Conservation (phyloP, 306 rosid species). For the Cyamopsis tetragonoloba region DNA sequence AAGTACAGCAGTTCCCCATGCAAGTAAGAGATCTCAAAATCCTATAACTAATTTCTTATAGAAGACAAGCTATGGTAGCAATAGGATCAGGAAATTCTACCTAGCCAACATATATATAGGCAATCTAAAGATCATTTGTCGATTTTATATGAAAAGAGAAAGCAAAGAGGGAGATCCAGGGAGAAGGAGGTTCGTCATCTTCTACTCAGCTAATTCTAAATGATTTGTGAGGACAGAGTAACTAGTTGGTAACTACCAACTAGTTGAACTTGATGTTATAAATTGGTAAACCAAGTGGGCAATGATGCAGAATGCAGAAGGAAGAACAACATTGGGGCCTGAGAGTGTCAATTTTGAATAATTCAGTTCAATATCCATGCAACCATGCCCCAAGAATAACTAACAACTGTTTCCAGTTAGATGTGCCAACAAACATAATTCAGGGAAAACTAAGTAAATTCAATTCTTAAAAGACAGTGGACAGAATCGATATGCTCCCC, state of each 20-base stretch:
- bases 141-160: background rate
- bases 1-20: background rate
- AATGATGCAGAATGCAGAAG: slow-evolving; percentile 8
- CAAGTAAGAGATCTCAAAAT: background rate
- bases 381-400: background rate
- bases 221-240: background rate
- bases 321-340: background rate
- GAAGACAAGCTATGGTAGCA: background rate
- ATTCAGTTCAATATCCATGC: slow-evolving; percentile 5
- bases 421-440: background rate
- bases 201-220: background rate
- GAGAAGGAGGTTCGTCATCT: background rate
- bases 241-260: too few species aligned
- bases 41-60: background rate
- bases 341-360: background rate
- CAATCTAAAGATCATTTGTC: background rate
- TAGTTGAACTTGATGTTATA: too few species aligned
- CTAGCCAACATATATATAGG: background rate
- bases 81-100: background rate
- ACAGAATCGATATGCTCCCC: background rate
- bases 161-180: background rate
- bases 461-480: background rate
- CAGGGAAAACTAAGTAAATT: background rate
- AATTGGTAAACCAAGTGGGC: background rate
- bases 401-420: background rate